phyloP scores from a whole-genome alignment of 2,329 filamentous ascomycete species.

The Blumeriella jaapii region DNA sequence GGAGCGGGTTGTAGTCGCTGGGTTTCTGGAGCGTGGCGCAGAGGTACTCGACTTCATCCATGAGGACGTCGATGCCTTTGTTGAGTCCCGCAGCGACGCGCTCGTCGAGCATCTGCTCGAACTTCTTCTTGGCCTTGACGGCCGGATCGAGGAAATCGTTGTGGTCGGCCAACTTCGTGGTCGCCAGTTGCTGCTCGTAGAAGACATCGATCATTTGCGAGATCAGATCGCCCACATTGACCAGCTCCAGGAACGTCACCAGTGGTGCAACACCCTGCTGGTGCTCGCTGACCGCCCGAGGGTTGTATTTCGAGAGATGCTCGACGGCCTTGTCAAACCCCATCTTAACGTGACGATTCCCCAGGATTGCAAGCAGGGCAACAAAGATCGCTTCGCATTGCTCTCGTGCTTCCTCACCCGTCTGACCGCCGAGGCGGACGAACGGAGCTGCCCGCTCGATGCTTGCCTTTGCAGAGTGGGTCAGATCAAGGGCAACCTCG shows the following conservation, averaged over 20 bases:
- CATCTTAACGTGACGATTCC: conserved; percentile 75
- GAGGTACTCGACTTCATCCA: conserved; percentile 96
- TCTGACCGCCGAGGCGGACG: conserved; percentile 66
- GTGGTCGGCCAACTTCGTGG: conserved; percentile 71
- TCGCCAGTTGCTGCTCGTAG: conserved; percentile 86
- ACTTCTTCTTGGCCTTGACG: conserved; percentile 91
- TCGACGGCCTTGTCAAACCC: conserved; percentile 89
- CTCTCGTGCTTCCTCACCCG: conserved; percentile 71
- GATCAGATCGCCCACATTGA: conserved; percentile 95
- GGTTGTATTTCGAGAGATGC: conserved; percentile 85
- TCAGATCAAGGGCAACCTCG: conserved; percentile 81
- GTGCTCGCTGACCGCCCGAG: conserved; percentile 66
- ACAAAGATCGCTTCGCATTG: conserved; percentile 90
- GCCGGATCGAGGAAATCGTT: conserved; percentile 93
- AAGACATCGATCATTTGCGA: conserved; percentile 99
- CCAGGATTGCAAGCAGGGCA: conserved; percentile 69
- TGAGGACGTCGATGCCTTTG: conserved; percentile 94
- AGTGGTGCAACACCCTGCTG: conserved; percentile 70
- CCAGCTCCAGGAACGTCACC: conserved; percentile 90
- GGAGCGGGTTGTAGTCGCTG: conserved; percentile 76
- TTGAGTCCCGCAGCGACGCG: conserved; percentile 90
- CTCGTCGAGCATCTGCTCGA: conserved; percentile 97
- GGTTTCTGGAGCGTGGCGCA: conserved; percentile 78
- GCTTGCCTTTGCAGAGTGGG: conserved; percentile 78
- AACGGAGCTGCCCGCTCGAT: conserved; percentile 79